Conservation (phyloP, 2,329 filamentous ascomycete species). For the Capronia coronata region DNA sequence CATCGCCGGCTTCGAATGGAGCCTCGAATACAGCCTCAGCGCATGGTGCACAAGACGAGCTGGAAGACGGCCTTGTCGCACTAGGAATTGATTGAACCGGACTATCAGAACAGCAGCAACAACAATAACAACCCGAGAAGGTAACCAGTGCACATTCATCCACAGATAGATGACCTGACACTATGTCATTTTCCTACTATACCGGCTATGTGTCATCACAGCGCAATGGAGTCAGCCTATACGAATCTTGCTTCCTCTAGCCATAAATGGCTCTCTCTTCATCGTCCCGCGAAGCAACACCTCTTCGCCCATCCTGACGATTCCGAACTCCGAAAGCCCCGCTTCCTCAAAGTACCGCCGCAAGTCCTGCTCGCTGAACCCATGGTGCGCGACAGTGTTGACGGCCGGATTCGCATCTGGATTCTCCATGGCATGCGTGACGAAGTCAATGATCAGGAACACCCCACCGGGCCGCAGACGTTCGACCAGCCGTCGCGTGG, state of each 20-base stretch:
- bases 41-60: slow-evolving; percentile 11
- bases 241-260: slow-evolving; percentile 19
- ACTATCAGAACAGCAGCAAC: too few species aligned
- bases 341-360: slow-evolving; percentile 57
- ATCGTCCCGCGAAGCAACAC: slow-evolving; percentile 14
- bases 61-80: slow-evolving; percentile 14
- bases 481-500: slow-evolving; percentile 53
- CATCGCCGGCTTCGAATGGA: slow-evolving; percentile 3
- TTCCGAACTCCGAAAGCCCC: slow-evolving; percentile 41
- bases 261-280: slow-evolving; percentile 25
- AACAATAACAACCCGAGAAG: too few species aligned
- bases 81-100: neutral
- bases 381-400: slow-evolving; percentile 57
- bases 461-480: slow-evolving; percentile 61
- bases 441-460: slow-evolving; percentile 62
- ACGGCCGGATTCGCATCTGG: slow-evolving; percentile 32
- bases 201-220: too few species aligned
- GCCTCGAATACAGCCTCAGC: slow-evolving; percentile 9
- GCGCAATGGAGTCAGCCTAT: neutral
- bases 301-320: slow-evolving; percentile 20
- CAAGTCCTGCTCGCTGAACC: slow-evolving; percentile 58
- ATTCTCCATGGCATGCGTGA: slow-evolving; percentile 44
- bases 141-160: too few species aligned
- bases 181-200: too few species aligned
- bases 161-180: too few species aligned